Conservation (phyloP, 768 basidiomycete species). For the Kwoniella dejecticola region DNA sequence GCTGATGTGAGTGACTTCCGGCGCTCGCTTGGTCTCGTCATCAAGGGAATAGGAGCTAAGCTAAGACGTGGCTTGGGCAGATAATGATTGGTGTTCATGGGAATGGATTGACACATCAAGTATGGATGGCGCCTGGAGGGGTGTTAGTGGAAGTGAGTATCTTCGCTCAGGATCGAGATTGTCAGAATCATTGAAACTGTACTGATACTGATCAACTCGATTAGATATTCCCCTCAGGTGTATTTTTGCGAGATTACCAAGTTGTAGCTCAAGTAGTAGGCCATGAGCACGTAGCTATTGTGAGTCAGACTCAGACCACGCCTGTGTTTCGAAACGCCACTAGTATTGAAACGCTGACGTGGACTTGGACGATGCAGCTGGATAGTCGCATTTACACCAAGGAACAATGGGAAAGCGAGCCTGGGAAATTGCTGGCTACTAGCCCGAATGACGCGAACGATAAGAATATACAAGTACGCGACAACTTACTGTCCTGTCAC, state of each 20-base stretch:
- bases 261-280: slow-evolving; percentile 25
- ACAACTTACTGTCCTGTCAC: too few relatives aligned
- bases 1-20: slow-evolving; percentile 26
- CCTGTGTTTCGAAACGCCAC: too few relatives aligned
- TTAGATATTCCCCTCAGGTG: background rate
- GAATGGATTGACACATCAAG: slow-evolving; percentile 35
- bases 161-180: background rate
- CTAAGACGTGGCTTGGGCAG: background rate
- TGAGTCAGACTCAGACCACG: slow-evolving; percentile 3
- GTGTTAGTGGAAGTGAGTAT: slow-evolving; percentile 29
- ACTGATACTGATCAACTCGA: background rate
- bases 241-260: slow-evolving; percentile 34
- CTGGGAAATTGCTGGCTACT: slow-evolving; percentile 1
- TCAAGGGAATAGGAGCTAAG: too few relatives aligned
- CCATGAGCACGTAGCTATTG: slow-evolving; percentile 28
- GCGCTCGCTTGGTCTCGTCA: background rate
- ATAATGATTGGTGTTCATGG: slow-evolving; percentile 44
- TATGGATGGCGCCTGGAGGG: slow-evolving; percentile 33
- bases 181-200: background rate
- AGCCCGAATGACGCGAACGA: background rate
- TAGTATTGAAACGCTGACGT: too few relatives aligned
- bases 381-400: background rate
- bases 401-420: slow-evolving; percentile 7
- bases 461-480: background rate
- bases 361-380: background rate